phyloP scores from a whole-genome alignment of 805 yeast species.

The Pichia occidentalis region DNA sequence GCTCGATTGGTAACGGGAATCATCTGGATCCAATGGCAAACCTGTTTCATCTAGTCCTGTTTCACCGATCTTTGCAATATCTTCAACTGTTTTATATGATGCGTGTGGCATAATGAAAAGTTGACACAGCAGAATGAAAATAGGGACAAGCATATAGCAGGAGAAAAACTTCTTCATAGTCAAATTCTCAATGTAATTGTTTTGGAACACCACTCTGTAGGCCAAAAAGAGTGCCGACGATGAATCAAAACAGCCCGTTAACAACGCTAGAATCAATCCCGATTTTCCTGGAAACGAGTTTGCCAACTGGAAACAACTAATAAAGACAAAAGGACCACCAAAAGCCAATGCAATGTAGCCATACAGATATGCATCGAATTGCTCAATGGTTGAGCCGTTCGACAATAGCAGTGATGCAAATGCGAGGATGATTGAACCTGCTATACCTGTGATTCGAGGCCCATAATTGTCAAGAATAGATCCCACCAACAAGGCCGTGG shows the following conservation, averaged over 20 bases:
- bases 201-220: constrained; percentile 61
- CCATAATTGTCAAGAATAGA: constrained; percentile 71
- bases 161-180: constrained; percentile 56
- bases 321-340: constrained; percentile 92
- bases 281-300: constrained; percentile 79
- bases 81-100: constrained; percentile 66
- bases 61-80: constrained; percentile 60
- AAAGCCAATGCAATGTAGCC: constrained; percentile 77
- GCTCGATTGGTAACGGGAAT: constrained; percentile 24
- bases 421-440: constrained; percentile 59
- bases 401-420: constrained; percentile 41
- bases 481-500: constrained; percentile 79
- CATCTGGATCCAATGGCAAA: constrained; percentile 44
- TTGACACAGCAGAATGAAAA: constrained; percentile 71
- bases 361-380: constrained; percentile 56
- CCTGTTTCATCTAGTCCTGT: constrained; percentile 73
- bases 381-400: constrained; percentile 18
- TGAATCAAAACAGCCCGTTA: constrained; percentile 93
- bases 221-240: constrained; percentile 80
- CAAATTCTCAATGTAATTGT: constrained; percentile 31
- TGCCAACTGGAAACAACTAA: constrained; percentile 84
- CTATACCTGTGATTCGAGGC: constrained; percentile 68
- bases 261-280: constrained; percentile 71
- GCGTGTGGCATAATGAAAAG: constrained; percentile 71
- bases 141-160: constrained; percentile 64